A percentile compares a stretch with the other conserved stretches of the same genome.
Conservation (phyloP, 371 early-diverging fungal species). For the Saksenaea oblongispora region DNA sequence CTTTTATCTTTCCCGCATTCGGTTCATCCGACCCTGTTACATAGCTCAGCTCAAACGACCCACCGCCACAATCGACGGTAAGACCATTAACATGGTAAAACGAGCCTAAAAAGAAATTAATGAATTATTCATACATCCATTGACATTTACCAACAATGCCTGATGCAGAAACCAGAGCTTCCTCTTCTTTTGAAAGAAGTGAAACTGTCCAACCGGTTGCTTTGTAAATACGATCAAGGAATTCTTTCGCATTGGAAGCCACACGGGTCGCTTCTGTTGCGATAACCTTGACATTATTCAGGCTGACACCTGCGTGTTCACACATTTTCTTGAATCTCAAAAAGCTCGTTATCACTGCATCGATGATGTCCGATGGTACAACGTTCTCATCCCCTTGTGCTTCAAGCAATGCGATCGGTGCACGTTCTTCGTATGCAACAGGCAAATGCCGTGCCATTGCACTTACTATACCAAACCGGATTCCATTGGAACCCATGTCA, state of each 20-base stretch:
- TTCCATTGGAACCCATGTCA: slow-evolving; percentile 75
- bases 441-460: slow-evolving; percentile 60
- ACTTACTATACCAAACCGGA: slow-evolving; percentile 64
- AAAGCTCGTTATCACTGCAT: slow-evolving; percentile 56
- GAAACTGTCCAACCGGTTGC: slow-evolving; percentile 57
- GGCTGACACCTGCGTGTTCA: slow-evolving; percentile 41
- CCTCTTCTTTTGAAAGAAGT: slow-evolving; percentile 54
- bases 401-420: slow-evolving; percentile 60
- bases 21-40: slow-evolving; percentile 31
- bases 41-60: slow-evolving; percentile 65
- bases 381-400: slow-evolving; percentile 49
- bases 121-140: not conserved
- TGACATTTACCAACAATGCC: slow-evolving; percentile 54
- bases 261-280: slow-evolving; percentile 68
- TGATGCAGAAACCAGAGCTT: slow-evolving; percentile 62
- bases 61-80: slow-evolving; percentile 68
- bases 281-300: slow-evolving; percentile 50
- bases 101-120: slow-evolving; percentile 34
- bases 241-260: slow-evolving; percentile 56
- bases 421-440: slow-evolving; percentile 66
- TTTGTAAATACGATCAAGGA: slow-evolving; percentile 44
- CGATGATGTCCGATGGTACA: slow-evolving; percentile 55
- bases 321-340: slow-evolving; percentile 57
- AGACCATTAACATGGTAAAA: slow-evolving; percentile 60
- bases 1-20: slow-evolving; percentile 28